Conservation (phyloP, 345 rosid species). For the Lagerstroemia speciosa region DNA sequence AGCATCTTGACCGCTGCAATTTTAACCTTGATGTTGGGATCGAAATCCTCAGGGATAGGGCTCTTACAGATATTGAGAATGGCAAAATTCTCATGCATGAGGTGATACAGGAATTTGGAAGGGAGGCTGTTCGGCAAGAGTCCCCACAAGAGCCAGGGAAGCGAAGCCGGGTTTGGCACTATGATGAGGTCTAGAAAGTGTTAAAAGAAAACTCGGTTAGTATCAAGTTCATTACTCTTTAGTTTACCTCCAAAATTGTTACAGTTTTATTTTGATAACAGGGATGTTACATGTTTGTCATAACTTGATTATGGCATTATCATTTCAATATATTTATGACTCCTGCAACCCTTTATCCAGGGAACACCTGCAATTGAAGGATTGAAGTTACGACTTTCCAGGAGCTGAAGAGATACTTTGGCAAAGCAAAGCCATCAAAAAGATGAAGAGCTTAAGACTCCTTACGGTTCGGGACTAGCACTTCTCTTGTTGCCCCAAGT, state of each 20-base stretch:
- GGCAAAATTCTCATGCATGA: slow-evolving; percentile 21
- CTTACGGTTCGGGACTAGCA: not conserved
- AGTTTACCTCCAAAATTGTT: not conserved
- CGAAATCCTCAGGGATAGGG: slow-evolving; percentile 5
- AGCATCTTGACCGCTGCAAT: not conserved
- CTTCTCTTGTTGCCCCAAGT: no score
- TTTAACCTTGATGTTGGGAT: slow-evolving; percentile 5
- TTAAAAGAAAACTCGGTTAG: slow-evolving; percentile 4
- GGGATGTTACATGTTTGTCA: no score
- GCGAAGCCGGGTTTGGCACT: slow-evolving; percentile 9
- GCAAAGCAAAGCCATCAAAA: not conserved
- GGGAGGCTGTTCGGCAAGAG: slow-evolving; percentile 19
- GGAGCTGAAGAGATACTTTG: not conserved
- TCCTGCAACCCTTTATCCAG: not conserved
- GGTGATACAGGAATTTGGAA: slow-evolving; percentile 22
- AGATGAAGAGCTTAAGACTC: not conserved
- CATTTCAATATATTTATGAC: no score
- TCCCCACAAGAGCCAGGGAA: slow-evolving; percentile 12
- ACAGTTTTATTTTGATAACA: no score
- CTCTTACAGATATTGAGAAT: slow-evolving; percentile 10
- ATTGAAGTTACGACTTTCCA: not conserved
- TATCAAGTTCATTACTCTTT: not conserved
- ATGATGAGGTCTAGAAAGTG: not conserved
- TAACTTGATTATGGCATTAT: not conserved
- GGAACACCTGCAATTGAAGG: slow-evolving; percentile 2